These are phyloP conservation scores for Skeletonema menzelii DNA, from an alignment of 108 stramenopile species.

Conservation along the genomic window DNA sequence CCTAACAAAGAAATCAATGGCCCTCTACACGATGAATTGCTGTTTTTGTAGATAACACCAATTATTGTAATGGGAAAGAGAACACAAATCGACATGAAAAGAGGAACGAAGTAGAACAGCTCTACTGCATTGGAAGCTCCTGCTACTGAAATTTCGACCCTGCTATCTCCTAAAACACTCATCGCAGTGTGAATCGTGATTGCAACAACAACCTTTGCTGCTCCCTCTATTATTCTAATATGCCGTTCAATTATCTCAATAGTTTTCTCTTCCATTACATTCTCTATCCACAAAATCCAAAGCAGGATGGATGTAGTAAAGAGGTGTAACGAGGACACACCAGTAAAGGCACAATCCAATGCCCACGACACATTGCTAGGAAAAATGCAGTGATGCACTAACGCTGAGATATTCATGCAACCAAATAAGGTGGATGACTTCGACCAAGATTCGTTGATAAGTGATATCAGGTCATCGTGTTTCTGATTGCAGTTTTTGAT, in stretches of 20 bases:
- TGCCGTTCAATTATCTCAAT: background rate
- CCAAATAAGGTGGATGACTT: conserved; percentile 11
- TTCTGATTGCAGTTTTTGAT: background rate
- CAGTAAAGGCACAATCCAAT: conserved; percentile 18
- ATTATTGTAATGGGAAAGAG: conserved; percentile 9
- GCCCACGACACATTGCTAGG: conserved; percentile 7
- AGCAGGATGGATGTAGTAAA: conserved; percentile 4
- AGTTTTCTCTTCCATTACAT: background rate
- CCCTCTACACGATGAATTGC: background rate
- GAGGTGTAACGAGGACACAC: conserved; percentile 5
- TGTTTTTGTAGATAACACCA: background rate
- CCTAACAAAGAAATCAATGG: conserved; percentile 6
- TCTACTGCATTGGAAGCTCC: conserved; percentile 3
- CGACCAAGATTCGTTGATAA: conserved; percentile 9
- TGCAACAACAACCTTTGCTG: background rate
- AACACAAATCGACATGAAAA: background rate
- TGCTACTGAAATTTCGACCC: background rate
- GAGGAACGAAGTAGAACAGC: conserved; percentile 5
- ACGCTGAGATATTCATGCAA: conserved; percentile 7
- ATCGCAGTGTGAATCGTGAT: background rate
- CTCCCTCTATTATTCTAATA: background rate
- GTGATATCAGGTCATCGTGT: background rate
- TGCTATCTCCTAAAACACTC: background rate
- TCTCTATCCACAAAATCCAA: background rate
- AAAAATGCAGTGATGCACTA: conserved; percentile 15